Percentiles rank a stretch among this genome's conserved stretches.
Conservation (phyloP, 208 protist genomes). For the Acanthamoeba royreba region DNA sequence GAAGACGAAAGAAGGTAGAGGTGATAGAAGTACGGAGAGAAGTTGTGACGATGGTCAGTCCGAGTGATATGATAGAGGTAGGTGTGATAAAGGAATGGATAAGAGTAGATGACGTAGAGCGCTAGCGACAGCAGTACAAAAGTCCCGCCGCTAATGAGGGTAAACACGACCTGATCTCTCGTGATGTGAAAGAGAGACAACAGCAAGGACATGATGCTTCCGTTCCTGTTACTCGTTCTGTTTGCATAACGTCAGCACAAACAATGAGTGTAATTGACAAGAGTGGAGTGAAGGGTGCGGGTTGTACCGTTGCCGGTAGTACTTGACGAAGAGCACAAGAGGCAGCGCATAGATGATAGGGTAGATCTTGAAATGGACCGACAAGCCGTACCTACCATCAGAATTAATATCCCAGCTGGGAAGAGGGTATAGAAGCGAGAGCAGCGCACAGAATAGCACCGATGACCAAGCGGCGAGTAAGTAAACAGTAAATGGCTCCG, state of each 20-base stretch:
- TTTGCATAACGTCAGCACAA: not conserved
- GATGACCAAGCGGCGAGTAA: slow-evolving; percentile 57
- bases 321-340: slow-evolving; percentile 69
- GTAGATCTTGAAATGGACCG: slow-evolving; percentile 82
- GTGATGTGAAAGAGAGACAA: not conserved
- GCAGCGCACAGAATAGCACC: slow-evolving; percentile 56
- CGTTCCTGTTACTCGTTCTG: not conserved
- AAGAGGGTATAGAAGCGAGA: not conserved
- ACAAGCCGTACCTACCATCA: slow-evolving; percentile 60
- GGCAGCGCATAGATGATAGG: slow-evolving; percentile 79
- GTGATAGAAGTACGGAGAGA: slow-evolving; percentile 80
- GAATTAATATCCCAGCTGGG: not conserved
- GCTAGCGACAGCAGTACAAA: not conserved
- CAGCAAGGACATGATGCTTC: not conserved
- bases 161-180: not conserved
- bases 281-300: not conserved
- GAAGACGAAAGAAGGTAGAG: slow-evolving; percentile 68
- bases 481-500: slow-evolving; percentile 64
- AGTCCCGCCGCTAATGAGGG: not conserved
- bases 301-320: not conserved
- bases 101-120: slow-evolving; percentile 68
- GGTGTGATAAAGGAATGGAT: slow-evolving; percentile 76
- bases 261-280: not conserved
- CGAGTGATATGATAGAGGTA: slow-evolving; percentile 81
- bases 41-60: slow-evolving; percentile 81